A percentile compares a stretch with the other conserved stretches of the same genome.
phyloP scores from a whole-genome alignment of 2,329 filamentous ascomycete genomes.

The Cladosporium cucumerinum region DNA sequence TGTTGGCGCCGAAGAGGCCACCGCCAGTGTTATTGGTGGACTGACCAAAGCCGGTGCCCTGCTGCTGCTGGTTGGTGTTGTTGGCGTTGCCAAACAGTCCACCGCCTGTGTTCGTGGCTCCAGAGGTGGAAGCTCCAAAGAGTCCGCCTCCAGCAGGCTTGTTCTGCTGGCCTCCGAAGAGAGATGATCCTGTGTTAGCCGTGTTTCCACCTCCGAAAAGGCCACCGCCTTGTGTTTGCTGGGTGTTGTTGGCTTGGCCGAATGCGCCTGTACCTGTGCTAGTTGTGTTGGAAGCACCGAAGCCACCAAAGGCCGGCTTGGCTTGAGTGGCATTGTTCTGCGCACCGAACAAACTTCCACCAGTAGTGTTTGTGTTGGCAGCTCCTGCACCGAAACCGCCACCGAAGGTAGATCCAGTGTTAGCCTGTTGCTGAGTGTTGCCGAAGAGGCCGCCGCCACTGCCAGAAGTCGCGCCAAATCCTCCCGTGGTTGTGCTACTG shows the following conservation, averaged over 20 bases:
- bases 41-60: conserved; percentile 37
- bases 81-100: conserved; percentile 40
- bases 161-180: conserved; percentile 38
- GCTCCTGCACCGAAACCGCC: conserved; percentile 14
- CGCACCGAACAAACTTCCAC: conserved; percentile 37
- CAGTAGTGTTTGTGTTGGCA: conserved; percentile 12
- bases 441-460: conserved; percentile 19
- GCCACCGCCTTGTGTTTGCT: conserved; percentile 14
- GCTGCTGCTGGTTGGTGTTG: conserved; percentile 25
- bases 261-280: conserved; percentile 24
- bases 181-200: conserved; percentile 35
- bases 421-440: conserved; percentile 15
- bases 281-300: conserved; percentile 30
- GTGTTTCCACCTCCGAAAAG: conserved; percentile 42
- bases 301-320: conserved; percentile 32
- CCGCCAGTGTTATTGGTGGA: conserved; percentile 35
- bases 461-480: conserved; percentile 16
- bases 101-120: conserved; percentile 40
- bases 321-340: conserved; percentile 18
- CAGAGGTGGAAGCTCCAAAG: conserved; percentile 40
- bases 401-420: conserved; percentile 12
- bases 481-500: conserved; percentile 15
- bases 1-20: conserved; percentile 37
- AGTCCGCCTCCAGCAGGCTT: conserved; percentile 38
- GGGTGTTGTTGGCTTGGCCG: conserved; percentile 42